Percentiles rank a stretch among this genome's conserved stretches.
These are phyloP conservation scores for Colletotrichum neosansevieriae DNA, from an alignment of 2,329 filamentous ascomycete genomes.

Conservation along the genomic window DNA sequence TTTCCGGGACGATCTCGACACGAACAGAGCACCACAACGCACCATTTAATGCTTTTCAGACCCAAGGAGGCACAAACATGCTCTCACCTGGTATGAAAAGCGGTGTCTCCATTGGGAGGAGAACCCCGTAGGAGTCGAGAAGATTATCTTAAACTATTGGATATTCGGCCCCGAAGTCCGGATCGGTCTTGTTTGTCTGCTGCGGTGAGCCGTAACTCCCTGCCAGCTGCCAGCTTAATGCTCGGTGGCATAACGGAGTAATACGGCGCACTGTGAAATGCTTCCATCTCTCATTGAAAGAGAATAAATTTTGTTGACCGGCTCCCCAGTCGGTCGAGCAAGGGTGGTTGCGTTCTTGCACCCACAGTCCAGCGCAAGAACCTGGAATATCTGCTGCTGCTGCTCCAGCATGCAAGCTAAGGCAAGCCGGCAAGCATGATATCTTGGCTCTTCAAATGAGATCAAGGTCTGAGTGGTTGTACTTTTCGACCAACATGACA, in stretches of 20 bases:
- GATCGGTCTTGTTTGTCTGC: conserved; percentile 3
- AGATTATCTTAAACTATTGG: background rate
- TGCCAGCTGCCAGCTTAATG: background rate
- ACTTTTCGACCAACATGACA: background rate
- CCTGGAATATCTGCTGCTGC: background rate
- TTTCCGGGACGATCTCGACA: conserved; percentile 9
- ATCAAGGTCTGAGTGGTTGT: background rate
- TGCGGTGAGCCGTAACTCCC: conserved; percentile 7
- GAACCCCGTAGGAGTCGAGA: background rate
- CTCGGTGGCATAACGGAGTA: background rate
- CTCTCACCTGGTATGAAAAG: background rate
- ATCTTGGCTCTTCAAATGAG: background rate
- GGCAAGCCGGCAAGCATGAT: background rate
- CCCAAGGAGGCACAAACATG: background rate
- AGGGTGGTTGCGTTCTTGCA: conserved; percentile 5
- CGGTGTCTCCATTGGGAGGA: background rate
- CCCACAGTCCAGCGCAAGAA: background rate
- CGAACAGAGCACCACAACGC: background rate
- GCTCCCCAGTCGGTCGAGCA: background rate
- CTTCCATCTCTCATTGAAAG: background rate
- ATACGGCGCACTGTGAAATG: background rate
- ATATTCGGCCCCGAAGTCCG: conserved; percentile 1
- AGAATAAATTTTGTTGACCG: background rate
- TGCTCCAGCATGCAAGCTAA: background rate
- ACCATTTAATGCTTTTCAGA: conserved; percentile 7